phyloP scores from a whole-genome alignment of 169 alveolate genomes.

The Eimeria sp. region DNA sequence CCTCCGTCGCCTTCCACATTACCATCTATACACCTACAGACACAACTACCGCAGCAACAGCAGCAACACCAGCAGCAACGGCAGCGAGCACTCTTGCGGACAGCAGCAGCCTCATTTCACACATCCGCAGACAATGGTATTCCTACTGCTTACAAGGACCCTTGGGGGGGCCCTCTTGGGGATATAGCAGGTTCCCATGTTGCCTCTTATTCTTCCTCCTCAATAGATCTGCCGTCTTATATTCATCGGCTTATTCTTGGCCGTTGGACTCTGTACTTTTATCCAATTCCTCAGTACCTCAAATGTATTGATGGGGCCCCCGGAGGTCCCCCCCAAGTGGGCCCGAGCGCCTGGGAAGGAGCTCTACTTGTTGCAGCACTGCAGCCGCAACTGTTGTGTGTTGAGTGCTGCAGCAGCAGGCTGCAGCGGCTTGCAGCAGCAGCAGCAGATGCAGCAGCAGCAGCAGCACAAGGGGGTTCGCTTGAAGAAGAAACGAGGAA shows the following conservation, averaged over 20 bases:
- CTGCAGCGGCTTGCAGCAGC: conserved; percentile 45
- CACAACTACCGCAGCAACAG: not conserved
- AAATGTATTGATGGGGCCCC: conserved; percentile 26
- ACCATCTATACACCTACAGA: not conserved
- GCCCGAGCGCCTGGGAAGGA: conserved; percentile 38
- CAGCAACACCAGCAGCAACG: not conserved
- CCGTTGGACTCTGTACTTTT: conserved; percentile 21
- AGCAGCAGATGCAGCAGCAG: conserved; percentile 59
- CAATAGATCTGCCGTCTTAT: not conserved
- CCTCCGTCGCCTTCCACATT: not conserved
- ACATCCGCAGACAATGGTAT: not conserved
- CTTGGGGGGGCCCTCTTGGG: conserved; percentile 2
- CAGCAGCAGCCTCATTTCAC: conserved; percentile 51
- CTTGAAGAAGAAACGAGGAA: conserved; percentile 9
- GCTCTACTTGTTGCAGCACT: conserved; percentile 34
- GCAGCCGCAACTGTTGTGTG: conserved; percentile 39
- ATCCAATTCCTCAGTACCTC: conserved; percentile 47
- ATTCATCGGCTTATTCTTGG: conserved; percentile 11
- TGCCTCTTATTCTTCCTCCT: not conserved
- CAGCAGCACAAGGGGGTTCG: conserved; percentile 43
- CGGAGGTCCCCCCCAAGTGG: not conserved
- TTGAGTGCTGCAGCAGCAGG: conserved; percentile 72
- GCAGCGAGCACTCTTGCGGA: conserved; percentile 9
- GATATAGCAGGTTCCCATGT: not conserved
- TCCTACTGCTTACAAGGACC: not conserved